A percentile compares a stretch with the other conserved stretches of the same genome.
Evolutionary conservation across 257 asterid genomes (phyloP).

Genomic region (Capsicum pubescens): DNA sequence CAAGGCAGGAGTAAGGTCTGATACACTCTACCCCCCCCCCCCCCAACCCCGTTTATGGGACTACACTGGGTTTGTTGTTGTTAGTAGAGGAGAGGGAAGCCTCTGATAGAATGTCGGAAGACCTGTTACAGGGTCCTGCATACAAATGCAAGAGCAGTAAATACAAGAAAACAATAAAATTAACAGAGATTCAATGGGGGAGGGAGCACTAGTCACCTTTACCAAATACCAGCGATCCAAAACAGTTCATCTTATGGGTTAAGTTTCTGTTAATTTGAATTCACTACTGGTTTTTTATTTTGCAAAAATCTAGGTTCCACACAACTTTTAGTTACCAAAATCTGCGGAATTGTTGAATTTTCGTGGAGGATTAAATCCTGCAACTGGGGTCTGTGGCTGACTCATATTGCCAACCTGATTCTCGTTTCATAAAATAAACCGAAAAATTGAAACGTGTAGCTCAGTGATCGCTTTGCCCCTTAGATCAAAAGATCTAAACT

Average conservation of each 20-base stretch:
- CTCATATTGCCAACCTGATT: neutral
- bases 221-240: neutral
- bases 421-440: neutral
- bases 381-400: too few species aligned
- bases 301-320: neutral
- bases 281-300: neutral
- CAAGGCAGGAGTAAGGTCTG: too few species aligned
- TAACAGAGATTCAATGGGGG: neutral
- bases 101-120: conserved; percentile 88
- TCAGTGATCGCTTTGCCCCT: neutral
- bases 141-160: conserved; percentile 37
- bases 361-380: too few species aligned
- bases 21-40: too few species aligned
- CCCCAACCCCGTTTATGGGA: too few species aligned
- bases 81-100: conserved; percentile 53
- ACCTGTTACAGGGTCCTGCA: conserved; percentile 92
- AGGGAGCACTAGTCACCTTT: neutral
- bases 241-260: neutral
- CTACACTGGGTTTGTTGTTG: conserved; percentile 25
- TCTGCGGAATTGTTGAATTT: too few species aligned
- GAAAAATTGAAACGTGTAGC: neutral
- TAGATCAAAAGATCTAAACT: neutral
- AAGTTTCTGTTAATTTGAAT: neutral
- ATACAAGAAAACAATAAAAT: neutral
- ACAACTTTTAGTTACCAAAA: neutral